phyloP scores from a whole-genome alignment of 2,329 filamentous ascomycete species.

The Biscogniauxia sp. region DNA sequence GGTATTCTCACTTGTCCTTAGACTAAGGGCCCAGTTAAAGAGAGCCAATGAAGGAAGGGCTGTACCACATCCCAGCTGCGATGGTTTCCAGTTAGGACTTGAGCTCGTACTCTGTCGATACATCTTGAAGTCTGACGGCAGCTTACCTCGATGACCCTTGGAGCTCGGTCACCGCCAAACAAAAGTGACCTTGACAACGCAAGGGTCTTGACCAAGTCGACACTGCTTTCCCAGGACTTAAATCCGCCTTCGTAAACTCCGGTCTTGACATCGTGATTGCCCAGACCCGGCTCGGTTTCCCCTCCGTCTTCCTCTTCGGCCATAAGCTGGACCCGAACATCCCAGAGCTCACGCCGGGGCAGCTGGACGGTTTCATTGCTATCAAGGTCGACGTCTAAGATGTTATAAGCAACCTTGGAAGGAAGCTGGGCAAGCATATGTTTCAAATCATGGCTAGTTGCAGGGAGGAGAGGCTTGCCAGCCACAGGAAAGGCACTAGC shows the following conservation, averaged over 20 bases:
- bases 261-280: constrained; percentile 71
- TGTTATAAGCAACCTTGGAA: constrained; percentile 70
- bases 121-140: neutral
- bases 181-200: constrained; percentile 40
- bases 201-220: constrained; percentile 73
- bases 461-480: constrained; percentile 58
- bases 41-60: constrained; percentile 70
- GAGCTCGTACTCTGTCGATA: constrained; percentile 4
- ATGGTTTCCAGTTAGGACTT: constrained; percentile 25
- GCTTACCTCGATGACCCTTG: constrained; percentile 55
- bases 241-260: constrained; percentile 85
- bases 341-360: constrained; percentile 76
- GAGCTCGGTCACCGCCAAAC: constrained; percentile 32
- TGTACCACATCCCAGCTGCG: constrained; percentile 73
- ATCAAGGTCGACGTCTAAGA: constrained; percentile 59
- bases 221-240: constrained; percentile 86
- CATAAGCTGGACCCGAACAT: constrained; percentile 79
- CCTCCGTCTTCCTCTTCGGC: constrained; percentile 61
- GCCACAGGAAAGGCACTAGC: constrained; percentile 59
- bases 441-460: constrained; percentile 49
- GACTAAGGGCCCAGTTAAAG: constrained; percentile 58
- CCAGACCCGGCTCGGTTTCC: constrained; percentile 48
- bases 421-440: constrained; percentile 60
- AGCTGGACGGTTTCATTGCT: constrained; percentile 53
- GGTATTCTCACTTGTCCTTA: constrained; percentile 18